A percentile compares a stretch with the other conserved stretches of the same genome.
Conservation (phyloP, 2,329 filamentous ascomycete genomes). For the Fusarium siculi region DNA sequence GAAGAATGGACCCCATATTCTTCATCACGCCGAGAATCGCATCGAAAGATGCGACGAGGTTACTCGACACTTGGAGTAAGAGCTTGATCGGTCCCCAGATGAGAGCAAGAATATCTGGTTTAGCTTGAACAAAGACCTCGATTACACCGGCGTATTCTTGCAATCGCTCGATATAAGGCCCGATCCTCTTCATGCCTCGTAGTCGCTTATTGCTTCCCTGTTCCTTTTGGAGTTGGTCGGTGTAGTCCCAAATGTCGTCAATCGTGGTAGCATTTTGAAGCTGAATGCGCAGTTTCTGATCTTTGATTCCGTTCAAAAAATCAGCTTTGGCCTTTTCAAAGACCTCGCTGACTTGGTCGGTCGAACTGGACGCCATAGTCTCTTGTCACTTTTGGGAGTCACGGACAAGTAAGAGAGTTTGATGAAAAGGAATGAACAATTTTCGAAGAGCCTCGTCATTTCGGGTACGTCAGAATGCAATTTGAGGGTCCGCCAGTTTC, state of each 20-base stretch:
- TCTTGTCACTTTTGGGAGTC: fast-evolving
- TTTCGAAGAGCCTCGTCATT: not conserved
- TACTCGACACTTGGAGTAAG: not conserved
- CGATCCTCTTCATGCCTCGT: not conserved
- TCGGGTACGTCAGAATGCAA: not conserved
- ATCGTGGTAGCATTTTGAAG: not conserved
- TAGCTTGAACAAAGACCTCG: conserved; percentile 6
- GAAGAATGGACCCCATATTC: not conserved
- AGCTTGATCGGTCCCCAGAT: conserved; percentile 27
- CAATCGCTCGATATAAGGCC: not conserved
- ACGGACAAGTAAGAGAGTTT: fast-evolving
- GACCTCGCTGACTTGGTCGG: not conserved
- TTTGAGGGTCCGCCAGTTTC: fast-evolving
- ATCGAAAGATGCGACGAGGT: not conserved
- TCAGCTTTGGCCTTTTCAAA: not conserved
- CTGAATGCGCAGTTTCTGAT: not conserved
- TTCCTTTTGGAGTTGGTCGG: not conserved
- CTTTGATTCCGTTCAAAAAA: not conserved
- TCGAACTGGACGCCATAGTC: not conserved
- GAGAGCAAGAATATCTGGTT: conserved; percentile 12
- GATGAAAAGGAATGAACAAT: fast-evolving
- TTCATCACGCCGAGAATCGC: not conserved
- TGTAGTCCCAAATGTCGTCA: not conserved
- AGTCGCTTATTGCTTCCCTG: not conserved
- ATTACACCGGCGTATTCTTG: conserved; percentile 25